phyloP scores from a whole-genome alignment of 169 alveolate genomes.

The Besnoitia besnoiti region DNA sequence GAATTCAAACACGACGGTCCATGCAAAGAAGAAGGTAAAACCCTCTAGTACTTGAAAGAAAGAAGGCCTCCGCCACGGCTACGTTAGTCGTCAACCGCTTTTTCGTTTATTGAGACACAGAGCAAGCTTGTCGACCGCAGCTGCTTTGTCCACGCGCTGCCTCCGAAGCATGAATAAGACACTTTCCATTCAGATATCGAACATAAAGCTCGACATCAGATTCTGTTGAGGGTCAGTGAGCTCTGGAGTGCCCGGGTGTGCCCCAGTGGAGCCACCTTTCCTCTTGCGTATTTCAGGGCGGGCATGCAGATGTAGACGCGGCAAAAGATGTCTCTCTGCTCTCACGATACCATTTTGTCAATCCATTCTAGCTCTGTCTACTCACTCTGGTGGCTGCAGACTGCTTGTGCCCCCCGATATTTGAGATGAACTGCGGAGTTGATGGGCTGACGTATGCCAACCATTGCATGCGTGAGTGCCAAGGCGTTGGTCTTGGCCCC shows the following conservation, averaged over 20 bases:
- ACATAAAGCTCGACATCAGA: no score
- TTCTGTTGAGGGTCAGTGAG: no score
- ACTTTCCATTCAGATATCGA: no score
- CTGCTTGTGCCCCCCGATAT: slow-evolving; percentile 33
- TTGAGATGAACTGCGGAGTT: slow-evolving; percentile 51
- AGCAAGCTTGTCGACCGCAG: not conserved
- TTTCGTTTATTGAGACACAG: not conserved
- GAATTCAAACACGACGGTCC: slow-evolving; percentile 3
- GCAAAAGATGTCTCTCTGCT: no score
- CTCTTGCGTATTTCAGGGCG: no score
- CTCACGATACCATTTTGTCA: no score
- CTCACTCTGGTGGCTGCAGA: not conserved
- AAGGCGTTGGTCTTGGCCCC: not conserved
- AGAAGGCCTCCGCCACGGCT: not conserved
- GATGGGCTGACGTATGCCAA: slow-evolving; percentile 53
- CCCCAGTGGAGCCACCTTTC: no score
- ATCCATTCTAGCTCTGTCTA: not conserved
- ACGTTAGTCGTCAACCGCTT: not conserved
- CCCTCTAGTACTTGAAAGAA: no score
- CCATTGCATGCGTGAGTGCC: slow-evolving; percentile 47
- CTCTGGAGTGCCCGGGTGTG: no score
- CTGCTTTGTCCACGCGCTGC: no score
- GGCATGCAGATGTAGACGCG: no score
- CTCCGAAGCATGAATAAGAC: no score
- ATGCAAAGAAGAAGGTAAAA: slow-evolving; percentile 18